Base-by-base conservation (phyloP, 2,329 filamentous ascomycete species). In the Aspergillus alliaceus region DNA sequence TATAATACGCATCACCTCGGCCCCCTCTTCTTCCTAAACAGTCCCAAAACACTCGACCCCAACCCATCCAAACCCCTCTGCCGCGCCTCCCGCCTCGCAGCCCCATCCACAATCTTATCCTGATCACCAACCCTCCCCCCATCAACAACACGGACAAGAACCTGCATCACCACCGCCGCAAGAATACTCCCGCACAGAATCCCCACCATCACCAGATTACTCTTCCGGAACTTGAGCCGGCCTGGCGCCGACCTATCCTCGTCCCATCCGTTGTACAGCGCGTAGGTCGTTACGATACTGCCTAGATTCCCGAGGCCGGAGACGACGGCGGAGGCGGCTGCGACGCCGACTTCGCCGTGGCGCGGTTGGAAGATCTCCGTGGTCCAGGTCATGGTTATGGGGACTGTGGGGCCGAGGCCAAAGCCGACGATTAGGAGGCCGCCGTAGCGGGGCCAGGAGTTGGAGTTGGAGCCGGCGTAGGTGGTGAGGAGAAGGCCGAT, bases 371-470 rank as follows among this genome's bases (percentile, higher is more conserved):
- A 96, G 69, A 96, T 89, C 75, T 96, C 90, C 61, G 87, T 90
- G 31, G 90, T 91, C 92, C 92, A 96, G 34, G 91, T 89, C 92
- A 96, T 96, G 73, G 90, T 93, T 68, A 93, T 93, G 11, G 92
- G 92, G 1, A 96, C 91, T 0, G 92, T 96, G 3, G 92, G 92
- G 1, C 92, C 92, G 2, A 96, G 86, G 0, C 92, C 92, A 68
- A 96, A 96, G 4, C 92, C 92, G 34, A 96, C 89, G 77, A 96
- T 88, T 51, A 96, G 79, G n/a, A 96, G 84, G 4, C 92, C 92
- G 48, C 90, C 90, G 70, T 96, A 96, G 40, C 91, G 86, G 2
- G 90, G 87, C 91, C 91, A 96, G 35, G 88, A 86, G 65, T 87
- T 86, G 34, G 77, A 69, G 2, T 69, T 70, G 4, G 82, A 76